phyloP scores from a whole-genome alignment of 768 basidiomycete species.

The Termitomyces sp. region DNA sequence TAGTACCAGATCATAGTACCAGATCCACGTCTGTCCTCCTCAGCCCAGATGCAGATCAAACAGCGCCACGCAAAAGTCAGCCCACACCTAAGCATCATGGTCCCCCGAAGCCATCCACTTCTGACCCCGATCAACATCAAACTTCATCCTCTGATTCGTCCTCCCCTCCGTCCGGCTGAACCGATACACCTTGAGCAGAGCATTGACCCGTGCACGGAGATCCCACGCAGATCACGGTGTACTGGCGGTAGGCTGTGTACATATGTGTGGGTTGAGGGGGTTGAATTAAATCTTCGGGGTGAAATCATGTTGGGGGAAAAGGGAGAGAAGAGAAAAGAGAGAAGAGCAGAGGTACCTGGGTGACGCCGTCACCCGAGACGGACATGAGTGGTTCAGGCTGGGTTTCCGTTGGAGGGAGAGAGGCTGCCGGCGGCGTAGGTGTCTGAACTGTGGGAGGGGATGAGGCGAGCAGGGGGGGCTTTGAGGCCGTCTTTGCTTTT shows the following conservation, averaged over 20 bases:
- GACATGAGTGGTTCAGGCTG: conserved; percentile 55
- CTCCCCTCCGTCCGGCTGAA: conserved; percentile 7
- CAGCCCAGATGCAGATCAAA: no score
- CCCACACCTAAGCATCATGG: no score
- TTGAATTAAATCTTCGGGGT: conserved; percentile 70
- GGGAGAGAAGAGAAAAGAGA: not conserved
- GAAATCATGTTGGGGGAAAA: not conserved
- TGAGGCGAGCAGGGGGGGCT: conserved; percentile 84
- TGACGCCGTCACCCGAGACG: conserved; percentile 60
- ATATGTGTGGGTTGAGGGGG: conserved; percentile 67
- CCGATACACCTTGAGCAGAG: conserved; percentile 37
- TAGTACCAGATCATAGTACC: no score
- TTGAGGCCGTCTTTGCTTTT: conserved; percentile 73
- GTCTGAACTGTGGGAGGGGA: conserved; percentile 53
- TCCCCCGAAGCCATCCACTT: conserved; percentile 63
- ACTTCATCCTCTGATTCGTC: conserved; percentile 78
- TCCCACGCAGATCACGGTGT: conserved; percentile 74
- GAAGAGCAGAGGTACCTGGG: conserved; percentile 46
- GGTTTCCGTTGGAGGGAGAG: conserved; percentile 57
- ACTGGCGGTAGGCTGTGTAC: conserved; percentile 75
- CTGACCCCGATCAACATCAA: conserved; percentile 73
- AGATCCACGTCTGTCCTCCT: no score
- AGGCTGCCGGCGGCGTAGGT: conserved; percentile 82
- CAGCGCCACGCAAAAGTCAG: no score
- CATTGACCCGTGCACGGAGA: conserved; percentile 52